These are phyloP conservation scores for Fusarium sp. DNA, from an alignment of 2,329 filamentous ascomycete genomes.

Conservation along the genomic window DNA sequence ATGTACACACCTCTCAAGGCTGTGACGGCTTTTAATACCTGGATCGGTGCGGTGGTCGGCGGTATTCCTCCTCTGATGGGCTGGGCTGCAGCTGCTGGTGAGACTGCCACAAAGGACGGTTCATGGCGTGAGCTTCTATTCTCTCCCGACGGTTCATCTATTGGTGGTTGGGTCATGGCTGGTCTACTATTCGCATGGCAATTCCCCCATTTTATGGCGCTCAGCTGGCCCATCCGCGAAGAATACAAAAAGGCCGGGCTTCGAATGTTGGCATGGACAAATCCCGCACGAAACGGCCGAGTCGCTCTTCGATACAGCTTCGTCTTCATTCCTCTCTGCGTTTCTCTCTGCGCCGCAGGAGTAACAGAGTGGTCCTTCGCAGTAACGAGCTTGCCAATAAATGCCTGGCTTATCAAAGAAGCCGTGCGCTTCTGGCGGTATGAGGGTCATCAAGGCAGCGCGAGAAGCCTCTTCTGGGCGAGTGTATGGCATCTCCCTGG, in stretches of 20 bases:
- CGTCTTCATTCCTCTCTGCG: conserved; percentile 86
- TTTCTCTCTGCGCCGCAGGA: conserved; percentile 80
- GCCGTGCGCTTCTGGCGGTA: conserved; percentile 84
- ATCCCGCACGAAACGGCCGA: conserved; percentile 84
- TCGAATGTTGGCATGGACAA: conserved; percentile 85
- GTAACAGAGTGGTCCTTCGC: conserved; percentile 91
- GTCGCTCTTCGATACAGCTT: conserved; percentile 90
- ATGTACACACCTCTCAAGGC: conserved; percentile 94
- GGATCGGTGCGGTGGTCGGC: conserved; percentile 92
- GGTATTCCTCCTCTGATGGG: conserved; percentile 97
- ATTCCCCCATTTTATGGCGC: conserved; percentile 96
- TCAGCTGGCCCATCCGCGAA: conserved; percentile 88
- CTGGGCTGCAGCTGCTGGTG: conserved; percentile 93
- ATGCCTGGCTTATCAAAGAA: conserved; percentile 85
- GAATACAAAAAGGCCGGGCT: conserved; percentile 83
- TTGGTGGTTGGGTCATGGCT: conserved; percentile 91
- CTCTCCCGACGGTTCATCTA: conserved; percentile 67
- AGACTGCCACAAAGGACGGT: conserved; percentile 80
- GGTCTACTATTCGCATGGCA: conserved; percentile 93
- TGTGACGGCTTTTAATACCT: conserved; percentile 88
- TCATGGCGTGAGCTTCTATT: conserved; percentile 84
- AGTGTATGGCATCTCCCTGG: conserved; percentile 96
- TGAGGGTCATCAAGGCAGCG: conserved; percentile 82
- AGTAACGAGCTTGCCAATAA: conserved; percentile 82
- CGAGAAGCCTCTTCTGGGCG: conserved; percentile 92